A percentile compares a stretch with the other conserved stretches of the same genome.
Evolutionary conservation across 2,329 filamentous ascomycete genomes (phyloP).

Genomic region (Sporothrix mexicana): DNA sequence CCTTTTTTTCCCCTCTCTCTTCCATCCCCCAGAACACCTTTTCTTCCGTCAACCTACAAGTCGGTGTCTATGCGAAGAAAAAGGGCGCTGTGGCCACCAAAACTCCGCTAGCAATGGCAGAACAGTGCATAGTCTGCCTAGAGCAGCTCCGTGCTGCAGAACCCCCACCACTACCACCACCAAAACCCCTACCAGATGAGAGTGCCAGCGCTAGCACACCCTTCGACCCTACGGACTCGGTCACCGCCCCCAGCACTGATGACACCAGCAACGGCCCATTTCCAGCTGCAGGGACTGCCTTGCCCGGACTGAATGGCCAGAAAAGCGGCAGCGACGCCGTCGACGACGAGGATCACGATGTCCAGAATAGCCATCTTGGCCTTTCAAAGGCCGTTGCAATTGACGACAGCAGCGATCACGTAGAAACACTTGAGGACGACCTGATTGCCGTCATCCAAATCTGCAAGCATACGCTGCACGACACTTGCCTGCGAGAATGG

Average conservation of each 20-base stretch:
- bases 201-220: slow-evolving; percentile 22
- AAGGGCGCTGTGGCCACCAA: slow-evolving; percentile 31
- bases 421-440: slow-evolving; percentile 44
- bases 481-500: slow-evolving; percentile 92
- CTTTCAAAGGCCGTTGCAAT: not conserved
- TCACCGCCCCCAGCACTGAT: slow-evolving; percentile 13
- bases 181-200: slow-evolving; percentile 29
- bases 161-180: slow-evolving; percentile 39
- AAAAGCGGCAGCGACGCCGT: slow-evolving; percentile 12
- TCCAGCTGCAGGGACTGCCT: not conserved
- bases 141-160: slow-evolving; percentile 54
- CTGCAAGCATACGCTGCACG: slow-evolving; percentile 90
- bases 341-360: slow-evolving; percentile 5
- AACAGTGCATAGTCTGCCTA: slow-evolving; percentile 74
- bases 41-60: slow-evolving; percentile 4
- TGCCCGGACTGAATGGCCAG: slow-evolving; percentile 14
- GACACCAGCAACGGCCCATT: slow-evolving; percentile 25
- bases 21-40: not conserved
- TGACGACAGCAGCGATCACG: slow-evolving; percentile 40
- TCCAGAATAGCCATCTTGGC: not conserved
- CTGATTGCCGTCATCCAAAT: slow-evolving; percentile 68
- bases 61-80: slow-evolving; percentile 36
- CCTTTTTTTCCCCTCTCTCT: not conserved
- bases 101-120: slow-evolving; percentile 52
- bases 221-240: not conserved